Evolutionary conservation across 495 filamentous ascomycete genomes (phyloP), one percentile per base, ranked within the genome.

Genomic region (Aspergillus taichungensis): DNA sequence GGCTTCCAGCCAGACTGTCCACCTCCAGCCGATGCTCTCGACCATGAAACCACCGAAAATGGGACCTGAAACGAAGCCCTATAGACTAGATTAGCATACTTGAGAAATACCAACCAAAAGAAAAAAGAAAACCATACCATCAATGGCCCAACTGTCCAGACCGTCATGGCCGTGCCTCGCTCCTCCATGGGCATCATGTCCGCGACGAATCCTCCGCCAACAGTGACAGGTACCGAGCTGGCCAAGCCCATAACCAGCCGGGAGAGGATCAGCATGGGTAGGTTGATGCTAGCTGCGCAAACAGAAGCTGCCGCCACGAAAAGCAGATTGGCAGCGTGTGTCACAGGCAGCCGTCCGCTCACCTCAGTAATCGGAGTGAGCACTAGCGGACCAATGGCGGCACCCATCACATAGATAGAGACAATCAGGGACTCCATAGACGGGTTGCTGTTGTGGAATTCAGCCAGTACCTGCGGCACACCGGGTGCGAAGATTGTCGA

Each of bases 401-500:
- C 45, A 0, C 54, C 56, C 35, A 69, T 50, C 3, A 67, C 60
- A 36, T 62, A 67, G 27, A 66, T 52, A 0, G 60, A 61, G 11
- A 64, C 49, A 44, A 64, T 51, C 30, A 69, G 61, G 12, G 50
- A 59, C 13, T 37, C 32, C 8, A 58, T 35, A 9, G 49, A 37
- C 24, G 37, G 63, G 27, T 41, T 52, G 46, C 63, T 42, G 24
- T 63, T 73, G 38, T 65, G 46, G 42, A 80, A 81, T 5, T 78
- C 73, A 14, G 56, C 46, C 46, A 72, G 64, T 41, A 79, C 67
- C n/a, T 63, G 62, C 5, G 52, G 49, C 30, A 80, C 75, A 6
- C 73, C 76, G 1, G 79, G 79, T 0, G 78, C 74, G 30, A 83
- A 66, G 45, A 80, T 78, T 0, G 77, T 78, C 1, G 75, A 79